Conservation (phyloP, 805 yeast species). For the Candida insectorum region DNA sequence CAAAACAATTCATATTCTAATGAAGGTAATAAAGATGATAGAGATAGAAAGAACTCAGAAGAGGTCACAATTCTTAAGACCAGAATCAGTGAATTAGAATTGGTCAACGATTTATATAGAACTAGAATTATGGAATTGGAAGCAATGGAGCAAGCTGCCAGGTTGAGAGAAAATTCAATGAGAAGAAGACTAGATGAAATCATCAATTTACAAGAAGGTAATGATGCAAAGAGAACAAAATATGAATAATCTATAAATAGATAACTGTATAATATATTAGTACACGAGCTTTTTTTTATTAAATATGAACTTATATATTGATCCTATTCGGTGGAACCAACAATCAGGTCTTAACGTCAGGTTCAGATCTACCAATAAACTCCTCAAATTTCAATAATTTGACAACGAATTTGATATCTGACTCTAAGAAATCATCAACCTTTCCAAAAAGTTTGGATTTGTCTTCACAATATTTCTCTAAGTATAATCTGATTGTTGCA, state of each 20-base stretch:
- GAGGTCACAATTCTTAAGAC: conserved; percentile 54
- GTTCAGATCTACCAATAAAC: conserved; percentile 75
- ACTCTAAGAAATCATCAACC: conserved; percentile 67
- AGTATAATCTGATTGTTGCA: conserved; percentile 89
- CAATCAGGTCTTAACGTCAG: conserved; percentile 72
- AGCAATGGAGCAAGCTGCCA: conserved; percentile 55
- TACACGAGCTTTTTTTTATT: neutral
- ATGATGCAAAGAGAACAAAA: conserved; percentile 10
- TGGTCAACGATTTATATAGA: conserved; percentile 84
- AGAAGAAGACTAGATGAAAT: conserved; percentile 48
- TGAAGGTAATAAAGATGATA: neutral
- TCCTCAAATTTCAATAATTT: conserved; percentile 68
- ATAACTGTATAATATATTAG: neutral
- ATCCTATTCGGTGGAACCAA: no score
- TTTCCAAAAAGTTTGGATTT: conserved; percentile 40
- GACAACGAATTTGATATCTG: conserved; percentile 62
- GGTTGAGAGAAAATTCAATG: conserved; percentile 47
- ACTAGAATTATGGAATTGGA: conserved; percentile 83
- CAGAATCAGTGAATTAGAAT: conserved; percentile 80
- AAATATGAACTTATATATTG: no score
- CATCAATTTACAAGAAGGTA: conserved; percentile 23
- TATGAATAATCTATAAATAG: neutral
- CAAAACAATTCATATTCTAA: neutral
- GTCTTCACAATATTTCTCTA: conserved; percentile 78
- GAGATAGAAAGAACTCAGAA: conserved; percentile 13